A percentile compares a stretch with the other conserved stretches of the same genome.
These are phyloP conservation scores for Pichia terricola DNA, from an alignment of 1,139 yeast species.

Conservation along the genomic window DNA sequence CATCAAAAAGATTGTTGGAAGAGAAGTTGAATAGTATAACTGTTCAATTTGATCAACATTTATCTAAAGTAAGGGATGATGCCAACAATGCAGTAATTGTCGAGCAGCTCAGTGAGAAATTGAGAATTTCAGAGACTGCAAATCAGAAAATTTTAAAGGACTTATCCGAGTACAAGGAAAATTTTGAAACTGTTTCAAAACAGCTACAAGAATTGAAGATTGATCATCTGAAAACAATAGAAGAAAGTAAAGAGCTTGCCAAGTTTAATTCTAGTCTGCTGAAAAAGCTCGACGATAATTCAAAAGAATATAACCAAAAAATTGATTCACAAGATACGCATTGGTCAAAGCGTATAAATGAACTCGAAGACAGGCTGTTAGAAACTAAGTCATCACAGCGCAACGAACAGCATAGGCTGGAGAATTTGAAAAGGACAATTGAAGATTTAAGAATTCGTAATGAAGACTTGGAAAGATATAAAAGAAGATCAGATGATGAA, in stretches of 20 bases:
- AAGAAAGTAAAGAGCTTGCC: slow-evolving; percentile 30
- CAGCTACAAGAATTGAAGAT: slow-evolving; percentile 16
- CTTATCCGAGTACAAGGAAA: slow-evolving; percentile 31
- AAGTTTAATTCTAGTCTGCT: slow-evolving; percentile 29
- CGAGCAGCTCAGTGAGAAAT: slow-evolving; percentile 29
- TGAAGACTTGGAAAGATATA: slow-evolving; percentile 21
- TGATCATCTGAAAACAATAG: slow-evolving; percentile 23
- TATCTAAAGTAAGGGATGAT: slow-evolving; percentile 27
- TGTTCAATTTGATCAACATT: slow-evolving; percentile 36
- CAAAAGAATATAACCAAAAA: slow-evolving; percentile 20
- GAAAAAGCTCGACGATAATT: slow-evolving; percentile 21
- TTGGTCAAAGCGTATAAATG: slow-evolving; percentile 26
- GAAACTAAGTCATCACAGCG: slow-evolving; percentile 27
- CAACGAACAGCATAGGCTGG: slow-evolving; percentile 31
- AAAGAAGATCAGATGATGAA: slow-evolving; percentile 23
- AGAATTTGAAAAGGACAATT: slow-evolving; percentile 28
- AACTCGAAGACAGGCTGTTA: slow-evolving; percentile 26
- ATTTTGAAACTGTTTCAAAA: slow-evolving; percentile 16
- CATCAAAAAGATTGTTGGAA: slow-evolving; percentile 40
- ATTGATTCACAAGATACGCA: slow-evolving; percentile 30
- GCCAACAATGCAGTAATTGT: slow-evolving; percentile 22
- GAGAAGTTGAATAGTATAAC: slow-evolving; percentile 35
- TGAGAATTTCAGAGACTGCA: slow-evolving; percentile 31
- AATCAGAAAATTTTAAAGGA: slow-evolving; percentile 25
- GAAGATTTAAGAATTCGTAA: slow-evolving; percentile 24